Evolutionary conservation across 1,284 basidiomycete genomes (phyloP).

Genomic region (Xerocomus minutiporus): DNA sequence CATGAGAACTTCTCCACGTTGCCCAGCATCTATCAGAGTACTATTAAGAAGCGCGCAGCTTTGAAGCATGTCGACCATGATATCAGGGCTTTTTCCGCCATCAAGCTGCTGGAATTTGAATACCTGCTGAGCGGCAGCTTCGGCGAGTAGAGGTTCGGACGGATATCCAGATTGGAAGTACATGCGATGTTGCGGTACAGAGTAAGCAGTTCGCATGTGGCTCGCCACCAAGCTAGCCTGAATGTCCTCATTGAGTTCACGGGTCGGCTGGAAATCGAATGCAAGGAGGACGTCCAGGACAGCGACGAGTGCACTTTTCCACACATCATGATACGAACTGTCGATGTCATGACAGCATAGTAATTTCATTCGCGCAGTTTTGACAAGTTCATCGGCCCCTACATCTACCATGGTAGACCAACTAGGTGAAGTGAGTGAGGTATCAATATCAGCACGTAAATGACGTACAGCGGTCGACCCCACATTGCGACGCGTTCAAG

Average conservation of each 20-base stretch:
- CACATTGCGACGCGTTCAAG: background rate
- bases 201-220: slow-evolving; percentile 1
- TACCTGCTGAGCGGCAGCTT: background rate
- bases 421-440: background rate
- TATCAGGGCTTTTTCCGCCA: background rate
- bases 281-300: background rate
- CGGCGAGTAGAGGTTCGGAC: background rate
- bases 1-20: slow-evolving; percentile 1
- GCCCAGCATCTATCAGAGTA: background rate
- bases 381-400: background rate
- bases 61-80: background rate
- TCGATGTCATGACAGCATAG: background rate
- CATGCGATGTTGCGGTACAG: background rate
- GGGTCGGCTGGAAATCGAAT: background rate
- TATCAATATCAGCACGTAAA: background rate
- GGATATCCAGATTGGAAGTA: slow-evolving; percentile 1
- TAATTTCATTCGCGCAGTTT: background rate
- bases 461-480: background rate
- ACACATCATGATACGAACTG: background rate
- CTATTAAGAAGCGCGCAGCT: too few species aligned
- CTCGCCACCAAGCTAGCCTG: background rate
- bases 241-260: background rate
- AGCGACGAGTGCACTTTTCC: background rate
- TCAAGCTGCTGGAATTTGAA: background rate
- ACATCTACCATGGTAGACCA: background rate